A percentile compares a stretch with the other conserved stretches of the same genome.
Evolutionary conservation across 768 basidiomycete genomes (phyloP).

Genomic region (Hemileccinum impolitum): DNA sequence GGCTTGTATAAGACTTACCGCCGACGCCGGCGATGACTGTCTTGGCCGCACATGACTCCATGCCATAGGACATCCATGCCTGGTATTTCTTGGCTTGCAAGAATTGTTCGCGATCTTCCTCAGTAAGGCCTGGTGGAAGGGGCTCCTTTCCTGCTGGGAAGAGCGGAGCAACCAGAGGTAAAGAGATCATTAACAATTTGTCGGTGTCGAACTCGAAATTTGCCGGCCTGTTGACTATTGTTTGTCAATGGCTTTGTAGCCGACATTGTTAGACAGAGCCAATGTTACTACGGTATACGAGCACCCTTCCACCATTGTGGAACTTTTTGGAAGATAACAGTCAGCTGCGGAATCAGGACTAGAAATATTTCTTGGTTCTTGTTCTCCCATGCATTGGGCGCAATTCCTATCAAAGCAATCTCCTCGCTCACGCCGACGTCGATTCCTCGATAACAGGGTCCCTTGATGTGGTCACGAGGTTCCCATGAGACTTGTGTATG

Average conservation of each 20-base stretch:
- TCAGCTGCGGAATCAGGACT: no score
- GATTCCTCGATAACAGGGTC: no score
- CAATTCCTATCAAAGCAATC: no score
- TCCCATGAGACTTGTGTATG: no score
- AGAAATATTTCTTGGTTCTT: no score
- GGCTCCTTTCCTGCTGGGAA: conserved; percentile 87
- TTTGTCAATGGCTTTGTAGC: conserved; percentile 14
- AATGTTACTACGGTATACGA: no score
- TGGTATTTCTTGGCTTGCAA: conserved; percentile 78
- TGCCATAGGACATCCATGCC: conserved; percentile 60
- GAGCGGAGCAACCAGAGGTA: conserved; percentile 59
- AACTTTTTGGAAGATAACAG: no score
- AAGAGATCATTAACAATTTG: conserved; percentile 15
- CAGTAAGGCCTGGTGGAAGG: conserved; percentile 76
- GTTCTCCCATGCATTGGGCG: no score
- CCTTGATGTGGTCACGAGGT: no score
- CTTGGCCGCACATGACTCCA: conserved; percentile 88
- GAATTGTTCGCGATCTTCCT: conserved; percentile 69
- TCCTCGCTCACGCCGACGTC: no score
- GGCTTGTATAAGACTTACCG: conserved; percentile 50
- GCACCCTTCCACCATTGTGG: no score
- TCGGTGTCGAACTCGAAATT: neutral
- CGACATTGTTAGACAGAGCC: no score
- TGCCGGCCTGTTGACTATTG: conserved; percentile 12
- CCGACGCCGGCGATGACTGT: conserved; percentile 75